Evolutionary conservation across 2,329 filamentous ascomycete species (phyloP), one percentile per base, ranked within the genome.

Genomic region (Aspergillus neotritici): DNA sequence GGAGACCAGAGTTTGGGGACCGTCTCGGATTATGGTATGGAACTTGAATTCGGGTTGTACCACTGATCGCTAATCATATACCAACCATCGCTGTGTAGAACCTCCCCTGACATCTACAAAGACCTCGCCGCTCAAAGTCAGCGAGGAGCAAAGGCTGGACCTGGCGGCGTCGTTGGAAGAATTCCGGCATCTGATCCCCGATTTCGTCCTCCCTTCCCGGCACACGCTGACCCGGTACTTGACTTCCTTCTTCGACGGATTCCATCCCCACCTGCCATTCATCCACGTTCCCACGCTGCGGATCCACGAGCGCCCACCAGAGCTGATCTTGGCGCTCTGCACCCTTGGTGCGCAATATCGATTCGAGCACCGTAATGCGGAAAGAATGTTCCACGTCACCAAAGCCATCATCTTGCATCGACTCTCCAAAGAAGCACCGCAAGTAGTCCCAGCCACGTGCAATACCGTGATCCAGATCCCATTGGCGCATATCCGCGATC

Each of bases 191-290:
- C 52, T 60, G 8, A 62, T 62, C n/a, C 58, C 58, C 3, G 60
- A 57, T 35, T 87, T 87, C 51, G 74, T 79, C 3, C 77, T 87
- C 38, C 83, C 84, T 1, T 86, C 83, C 4, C 76, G 83, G 3
- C 76, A 86, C 51, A 84, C 84, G 0, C 61, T 87, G 21, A 82
- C 80, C 3, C 69, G 84, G 29, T 87, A 86, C 49, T 64, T 87
- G 28, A 82, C 84, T 46, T 83, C 82, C 1, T 87, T 86, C 53
- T 77, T 86, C 41, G 78, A 75, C 45, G 82, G 83, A 0, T 86
- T 87, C 45, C 73, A 80, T 44, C 71, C 76, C 17, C 75, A 79
- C 47, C 69, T 80, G 32, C 77, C 77, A 0, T 79, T 87, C 48
- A 68, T 87, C 21, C 84, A 88, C 57, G 66, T 86, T 4, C 79